Evolutionary conservation across 1,139 yeast genomes (phyloP), one percentile per base, ranked within the genome.

Genomic region (Pneumocystis wakefieldiae): DNA sequence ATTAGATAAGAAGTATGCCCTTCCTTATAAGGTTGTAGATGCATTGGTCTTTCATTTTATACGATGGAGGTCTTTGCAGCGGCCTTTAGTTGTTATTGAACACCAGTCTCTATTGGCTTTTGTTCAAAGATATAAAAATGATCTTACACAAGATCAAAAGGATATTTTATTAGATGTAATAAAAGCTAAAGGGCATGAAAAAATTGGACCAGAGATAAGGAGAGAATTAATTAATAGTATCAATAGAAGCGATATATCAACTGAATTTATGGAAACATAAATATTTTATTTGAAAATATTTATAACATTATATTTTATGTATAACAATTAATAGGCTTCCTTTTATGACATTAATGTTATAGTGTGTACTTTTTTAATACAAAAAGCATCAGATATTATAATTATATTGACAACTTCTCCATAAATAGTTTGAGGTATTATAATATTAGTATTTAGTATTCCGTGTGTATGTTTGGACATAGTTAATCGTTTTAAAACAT

Each of bases 71-170:
- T 61, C 62, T 39, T 39, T 62, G 55, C 77, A 74, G 15, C 75
- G 67, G 15, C 65, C 66, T 15, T 79, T 94, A 70, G 97, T 98
- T 5, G 88, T 92, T 15, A 92, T 92, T 59, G 92, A 98, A 97
- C 97, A 94, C 73, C 95, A 92, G 73, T 91, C 97, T 1, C 86
- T 92, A 71, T 79, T 92, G 65, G 86, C 94, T 2, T 94, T 92
- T 78, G 95, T 97, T 59, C 97, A 91, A 77, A 81, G 96, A 68
- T 92, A 92, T 75, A 92, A 92, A 75, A 91, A 92, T 73, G 98
- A 92, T 77, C 88, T 92, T 66, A 92, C 98, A 17, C 96, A 89
- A 70, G 98, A 94, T 73, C 99, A 92, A 78, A 82, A 96, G 72
- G 98, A 92, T 70, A 89, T 91, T 75, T 77, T 92, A 67, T 76